Base-by-base conservation (phyloP, 768 basidiomycete genomes). In the Boletus sensibilis region DNA sequence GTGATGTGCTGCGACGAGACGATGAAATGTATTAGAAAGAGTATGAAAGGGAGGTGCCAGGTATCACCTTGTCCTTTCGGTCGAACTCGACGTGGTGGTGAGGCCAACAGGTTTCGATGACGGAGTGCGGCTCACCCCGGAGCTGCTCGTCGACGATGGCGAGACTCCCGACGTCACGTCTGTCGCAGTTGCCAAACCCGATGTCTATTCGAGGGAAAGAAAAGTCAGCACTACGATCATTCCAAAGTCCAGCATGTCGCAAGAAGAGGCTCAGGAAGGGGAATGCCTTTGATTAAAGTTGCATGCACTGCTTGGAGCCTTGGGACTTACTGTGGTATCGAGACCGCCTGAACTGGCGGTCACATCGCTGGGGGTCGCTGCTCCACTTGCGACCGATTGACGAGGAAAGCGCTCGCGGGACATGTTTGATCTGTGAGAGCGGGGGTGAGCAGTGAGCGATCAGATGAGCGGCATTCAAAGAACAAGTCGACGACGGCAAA, bases 1-100 rank as follows among this genome's bases (percentile, higher is more conserved):
- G 54, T 40, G 55, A 37, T 20, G 52, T 51, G 43, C 59, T 64
- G 31, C 31, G 20, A 18, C 11, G 40, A 6, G 35, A 23, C 3
- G 43, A 27, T 7, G 29, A 9, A 9, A n/a, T 9, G 18, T 10
- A 4, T 56, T 33, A 54, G 52, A 3, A 42, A 13, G 38, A 9
- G 34, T 1, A 12, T 14, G 13, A 11, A 5, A 50, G 5, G 23
- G n/a, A 9, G 29, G 12, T 3, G n/a, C 1, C 3, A 13, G 9
- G 6, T 12, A 21, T 57, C 43, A 63, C 67, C 65, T 70, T 46
- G 65, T 58, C 33, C 59, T 52, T 12, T 16, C 13, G 13, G 51
- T 21, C 35, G 61, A 42, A 23, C 13, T 31, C 13, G 59, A 37
- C 7, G 61, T 37, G 2, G 60, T 50, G 18, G 45, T 48, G 37